Evolutionary conservation across 805 yeast genomes (phyloP).

Genomic region (Teunomyces pallodes): DNA sequence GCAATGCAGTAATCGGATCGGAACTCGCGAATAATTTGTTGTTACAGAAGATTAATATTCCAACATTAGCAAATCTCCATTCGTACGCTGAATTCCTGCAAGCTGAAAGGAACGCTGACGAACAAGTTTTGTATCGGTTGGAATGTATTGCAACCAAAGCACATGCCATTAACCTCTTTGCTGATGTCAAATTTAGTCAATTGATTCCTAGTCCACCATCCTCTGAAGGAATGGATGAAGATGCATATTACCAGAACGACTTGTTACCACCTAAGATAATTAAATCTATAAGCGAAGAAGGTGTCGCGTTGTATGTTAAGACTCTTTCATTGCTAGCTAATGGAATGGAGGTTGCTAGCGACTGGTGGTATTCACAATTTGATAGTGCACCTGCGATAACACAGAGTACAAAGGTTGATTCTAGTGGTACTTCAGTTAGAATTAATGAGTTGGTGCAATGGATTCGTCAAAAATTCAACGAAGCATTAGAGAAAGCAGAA

Average conservation of each 20-base stretch:
- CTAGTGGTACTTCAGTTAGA: slow-evolving; percentile 32
- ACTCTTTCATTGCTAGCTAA: slow-evolving; percentile 76
- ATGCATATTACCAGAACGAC: slow-evolving; percentile 36
- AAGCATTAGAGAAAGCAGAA: slow-evolving; percentile 85
- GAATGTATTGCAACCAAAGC: slow-evolving; percentile 86
- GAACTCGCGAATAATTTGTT: slow-evolving; percentile 35
- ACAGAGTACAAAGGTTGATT: slow-evolving; percentile 4
- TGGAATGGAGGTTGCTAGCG: slow-evolving; percentile 82
- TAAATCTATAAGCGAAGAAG: slow-evolving; percentile 73
- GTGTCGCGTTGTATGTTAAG: slow-evolving; percentile 80
- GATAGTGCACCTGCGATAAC: slow-evolving; percentile 10
- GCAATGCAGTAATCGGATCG: slow-evolving; percentile 23
- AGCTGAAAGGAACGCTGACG: slow-evolving; percentile 31
- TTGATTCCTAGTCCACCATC: slow-evolving; percentile 73
- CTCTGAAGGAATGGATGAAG: slow-evolving; percentile 37
- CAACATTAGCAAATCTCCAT: slow-evolving; percentile 22
- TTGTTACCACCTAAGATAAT: slow-evolving; percentile 56
- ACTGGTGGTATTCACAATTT: slow-evolving; percentile 74
- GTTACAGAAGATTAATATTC: slow-evolving; percentile 33
- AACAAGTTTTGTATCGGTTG: slow-evolving; percentile 43
- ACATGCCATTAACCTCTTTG: slow-evolving; percentile 82
- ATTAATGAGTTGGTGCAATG: slow-evolving; percentile 81
- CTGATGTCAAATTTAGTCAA: slow-evolving; percentile 87
- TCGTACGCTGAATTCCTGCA: slow-evolving; percentile 10
- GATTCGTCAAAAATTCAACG: slow-evolving; percentile 87